phyloP scores from a whole-genome alignment of 306 rosid species.

The Fragaria vesca region DNA sequence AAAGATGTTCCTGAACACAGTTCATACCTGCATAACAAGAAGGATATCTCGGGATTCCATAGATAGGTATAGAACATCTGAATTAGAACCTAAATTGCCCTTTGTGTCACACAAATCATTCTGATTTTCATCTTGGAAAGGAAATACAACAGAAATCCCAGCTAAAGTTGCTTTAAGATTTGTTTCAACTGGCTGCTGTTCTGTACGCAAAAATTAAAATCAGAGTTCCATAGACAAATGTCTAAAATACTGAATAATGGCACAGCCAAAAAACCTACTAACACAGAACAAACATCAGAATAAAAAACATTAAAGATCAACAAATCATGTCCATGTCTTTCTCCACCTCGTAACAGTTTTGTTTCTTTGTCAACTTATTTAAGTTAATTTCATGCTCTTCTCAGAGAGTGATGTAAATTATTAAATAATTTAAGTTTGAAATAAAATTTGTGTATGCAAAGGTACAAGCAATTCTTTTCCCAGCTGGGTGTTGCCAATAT shows the following conservation, averaged over 20 bases:
- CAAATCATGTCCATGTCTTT: neutral
- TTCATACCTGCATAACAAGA: conserved; percentile 63
- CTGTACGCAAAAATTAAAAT: conserved; percentile 45
- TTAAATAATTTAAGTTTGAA: neutral
- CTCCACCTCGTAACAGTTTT: neutral
- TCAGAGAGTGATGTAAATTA: neutral
- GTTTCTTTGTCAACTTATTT: neutral
- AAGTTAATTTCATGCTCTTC: conserved; percentile 9
- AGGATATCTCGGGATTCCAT: conserved; percentile 60
- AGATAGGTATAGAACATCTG: conserved; percentile 52
- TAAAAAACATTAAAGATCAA: neutral
- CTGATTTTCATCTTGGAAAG: conserved; percentile 58
- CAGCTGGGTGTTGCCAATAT: neutral
- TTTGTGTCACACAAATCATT: conserved; percentile 27
- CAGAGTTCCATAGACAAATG: conserved; percentile 20
- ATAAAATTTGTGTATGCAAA: conserved; percentile 9
- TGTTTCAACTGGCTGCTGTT: conserved; percentile 83
- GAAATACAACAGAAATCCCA: conserved; percentile 72
- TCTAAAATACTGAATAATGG: conserved; percentile 16
- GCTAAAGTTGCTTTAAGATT: conserved; percentile 72
- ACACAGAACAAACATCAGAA: neutral
- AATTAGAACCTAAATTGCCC: conserved; percentile 29
- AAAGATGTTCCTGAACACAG: conserved; percentile 22
- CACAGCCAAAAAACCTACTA: conserved; percentile 2
- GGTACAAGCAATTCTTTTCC: neutral